Base-by-base conservation (phyloP, 169 alveolate genomes). In the Cryptosporidium muris region DNA sequence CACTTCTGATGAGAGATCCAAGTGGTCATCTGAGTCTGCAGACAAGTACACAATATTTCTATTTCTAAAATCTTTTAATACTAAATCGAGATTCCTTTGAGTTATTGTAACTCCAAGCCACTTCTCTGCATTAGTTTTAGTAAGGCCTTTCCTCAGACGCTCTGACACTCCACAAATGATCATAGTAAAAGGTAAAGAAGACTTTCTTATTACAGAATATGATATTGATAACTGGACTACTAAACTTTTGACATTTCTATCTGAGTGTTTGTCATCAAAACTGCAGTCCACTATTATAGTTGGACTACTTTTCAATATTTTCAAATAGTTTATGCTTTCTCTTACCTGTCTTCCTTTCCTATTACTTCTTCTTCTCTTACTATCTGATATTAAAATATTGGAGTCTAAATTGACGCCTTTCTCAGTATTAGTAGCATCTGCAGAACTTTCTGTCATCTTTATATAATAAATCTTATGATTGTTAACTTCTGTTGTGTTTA, bases 21-120 rank as follows among this genome's bases (percentile, higher is more conserved):
- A 45, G 9, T 54, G 49, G 25, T 82, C 63, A n/a, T 88, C 90
- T 37, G 92, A 85, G 65, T 89, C 92, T 48, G 92, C 92, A 2
- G 92, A 49, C 40, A 89, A 47, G 47, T 89, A 89, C 3, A 80
- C 60, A 12, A 74, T 42, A 34, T 66, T 36, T 3, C 8, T 52
- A 40, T 54, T 37, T 5, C 38, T 40, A 56, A 54, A 7, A 37
- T 66, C 81, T 12, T 14, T 52, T 36, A 66, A 37, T 7, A 74
- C 45, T 4, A 40, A n/a, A 14, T 40, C 36, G n/a, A 64, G 38
- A 45, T 42, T 45, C 9, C 3, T 4, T 25, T 40, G 25, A 7
- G 54, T 3, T 7, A 64, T 16, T 62, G 54, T 68, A 37, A 74
- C 85, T n/a, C 85, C 85, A 14, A 74, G 49, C 85, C 85, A 74